A percentile compares a stretch with the other conserved stretches of the same genome.
Evolutionary conservation across 257 asterid genomes (phyloP).

Genomic region (Solanum raphanifolium): DNA sequence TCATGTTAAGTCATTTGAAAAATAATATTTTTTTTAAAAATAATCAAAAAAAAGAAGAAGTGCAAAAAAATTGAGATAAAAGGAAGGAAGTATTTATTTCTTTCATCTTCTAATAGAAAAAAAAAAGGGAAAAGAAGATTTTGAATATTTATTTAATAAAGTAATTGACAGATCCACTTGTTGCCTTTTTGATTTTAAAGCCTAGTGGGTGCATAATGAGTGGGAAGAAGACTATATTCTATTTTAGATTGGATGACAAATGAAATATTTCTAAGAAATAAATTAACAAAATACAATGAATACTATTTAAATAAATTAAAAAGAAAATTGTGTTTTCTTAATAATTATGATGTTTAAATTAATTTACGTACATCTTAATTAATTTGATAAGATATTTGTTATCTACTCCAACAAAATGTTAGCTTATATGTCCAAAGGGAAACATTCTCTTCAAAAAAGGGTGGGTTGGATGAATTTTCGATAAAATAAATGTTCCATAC

Average conservation of each 20-base stretch:
- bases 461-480: neutral
- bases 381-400: too few relatives aligned
- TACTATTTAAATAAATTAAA: neutral
- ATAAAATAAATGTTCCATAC: neutral
- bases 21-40: neutral
- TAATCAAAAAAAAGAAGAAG: neutral
- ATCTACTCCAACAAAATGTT: neutral
- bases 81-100: neutral
- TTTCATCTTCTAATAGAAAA: neutral
- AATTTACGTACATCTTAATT: neutral
- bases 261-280: neutral
- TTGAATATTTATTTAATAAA: neutral
- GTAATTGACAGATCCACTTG: neutral
- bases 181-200: neutral
- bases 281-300: neutral
- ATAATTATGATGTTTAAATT: neutral
- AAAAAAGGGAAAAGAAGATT: neutral
- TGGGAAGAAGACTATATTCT: neutral
- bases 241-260: neutral
- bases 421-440: neutral
- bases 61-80: neutral
- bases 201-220: neutral
- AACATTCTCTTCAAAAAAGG: neutral
- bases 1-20: neutral
- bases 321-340: neutral